phyloP scores from a whole-genome alignment of 164 flowering plant genomes.

The Umbilicus rupestris region DNA sequence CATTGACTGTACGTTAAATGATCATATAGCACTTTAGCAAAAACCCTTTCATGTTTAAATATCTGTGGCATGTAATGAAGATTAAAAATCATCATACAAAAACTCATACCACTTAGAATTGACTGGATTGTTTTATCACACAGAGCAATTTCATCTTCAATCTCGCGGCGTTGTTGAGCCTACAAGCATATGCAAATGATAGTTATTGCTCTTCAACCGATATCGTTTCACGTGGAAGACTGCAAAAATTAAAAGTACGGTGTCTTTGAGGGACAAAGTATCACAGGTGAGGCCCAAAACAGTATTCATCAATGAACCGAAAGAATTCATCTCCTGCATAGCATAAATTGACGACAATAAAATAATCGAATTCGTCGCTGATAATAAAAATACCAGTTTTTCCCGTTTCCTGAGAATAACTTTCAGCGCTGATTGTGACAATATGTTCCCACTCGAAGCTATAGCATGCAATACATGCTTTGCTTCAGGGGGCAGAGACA shows the following conservation, averaged over 20 bases:
- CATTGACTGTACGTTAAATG: neutral
- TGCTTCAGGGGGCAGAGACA: conserved; percentile 7
- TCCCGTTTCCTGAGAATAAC: conserved; percentile 35
- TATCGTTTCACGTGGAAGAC: too few species aligned
- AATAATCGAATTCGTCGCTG: neutral
- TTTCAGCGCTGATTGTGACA: conserved; percentile 35
- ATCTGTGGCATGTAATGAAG: too few species aligned
- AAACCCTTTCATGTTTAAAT: neutral
- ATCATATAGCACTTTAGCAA: neutral
- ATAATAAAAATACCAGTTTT: conserved; percentile 35
- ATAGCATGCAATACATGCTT: conserved; percentile 14
- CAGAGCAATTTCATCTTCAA: conserved; percentile 52
- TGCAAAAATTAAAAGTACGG: too few species aligned
- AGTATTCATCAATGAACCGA: neutral
- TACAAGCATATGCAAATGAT: conserved; percentile 11
- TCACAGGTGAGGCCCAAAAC: too few species aligned
- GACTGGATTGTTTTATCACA: conserved; percentile 40
- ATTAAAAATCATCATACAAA: too few species aligned
- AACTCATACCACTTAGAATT: conserved; percentile 27
- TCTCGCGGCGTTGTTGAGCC: conserved; percentile 38
- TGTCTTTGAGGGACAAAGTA: too few species aligned
- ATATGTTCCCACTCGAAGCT: conserved; percentile 21
- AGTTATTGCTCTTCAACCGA: neutral
- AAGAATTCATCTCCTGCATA: neutral
- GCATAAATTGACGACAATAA: neutral